Evolutionary conservation across 768 basidiomycete genomes (phyloP), one percentile per base, ranked within the genome.

Genomic region (Psilocybe cubensis): DNA sequence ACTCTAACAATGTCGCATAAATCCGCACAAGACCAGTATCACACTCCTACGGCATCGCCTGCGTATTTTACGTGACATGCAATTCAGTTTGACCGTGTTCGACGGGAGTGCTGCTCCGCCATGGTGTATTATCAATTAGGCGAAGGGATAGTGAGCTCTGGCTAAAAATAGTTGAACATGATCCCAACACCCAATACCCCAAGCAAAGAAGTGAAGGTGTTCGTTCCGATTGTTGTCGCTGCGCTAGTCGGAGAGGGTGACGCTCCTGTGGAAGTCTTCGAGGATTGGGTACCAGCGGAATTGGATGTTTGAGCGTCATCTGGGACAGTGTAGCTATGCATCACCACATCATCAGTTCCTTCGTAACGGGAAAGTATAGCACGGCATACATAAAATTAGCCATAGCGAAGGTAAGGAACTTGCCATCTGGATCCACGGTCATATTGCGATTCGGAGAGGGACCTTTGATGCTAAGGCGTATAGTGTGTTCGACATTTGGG

Each of bases 351-450:
- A 38, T 11, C n/a, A 38, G 14, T 38, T 38, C 5, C n/a, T 38
- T n/a, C 20, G 27, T 3, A 38, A 38, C n/a, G 12, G 4, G 12
- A n/a, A 17, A 38, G 12, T 14, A 18, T 8, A 38, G 7, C 12
- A 11, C 5, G 7, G 25, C 62, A 48, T 33, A 63, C 62, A 63
- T 60, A 20, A 63, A 60, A 29, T 60, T 47, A 20, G 52, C 48
- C 59, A 60, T 25, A 3, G 42, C 49, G n/a, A 60, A 60, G 20
- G 20, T n/a, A 3, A 48, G 23, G 20, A 20, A n/a, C 10, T 14
- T 40, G 1, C 54, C 48, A 17, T 44, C 14, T 1, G 59, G 54
- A 42, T 60, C 47, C 8, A 25, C 17, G 9, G 52, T 52, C 49
- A 38, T 58, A 18, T 58, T 54, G 11, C 48, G 33, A 46, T 60